phyloP scores from a whole-genome alignment of 2,329 filamentous ascomycete species.

The Aspergillus aculeatus region DNA sequence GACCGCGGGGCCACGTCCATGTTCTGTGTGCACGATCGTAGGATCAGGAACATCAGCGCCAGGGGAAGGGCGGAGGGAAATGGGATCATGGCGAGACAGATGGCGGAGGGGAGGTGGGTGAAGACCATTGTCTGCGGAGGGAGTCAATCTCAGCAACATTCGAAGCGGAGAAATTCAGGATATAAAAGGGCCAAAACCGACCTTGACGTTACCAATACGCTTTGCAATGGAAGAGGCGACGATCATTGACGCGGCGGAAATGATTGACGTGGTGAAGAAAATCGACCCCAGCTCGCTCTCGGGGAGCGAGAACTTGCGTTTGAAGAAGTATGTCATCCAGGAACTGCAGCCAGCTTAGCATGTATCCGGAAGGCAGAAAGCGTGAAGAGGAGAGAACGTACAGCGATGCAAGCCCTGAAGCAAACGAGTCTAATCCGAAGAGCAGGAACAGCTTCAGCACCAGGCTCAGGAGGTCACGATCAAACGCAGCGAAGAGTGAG shows the following conservation, averaged over 20 bases:
- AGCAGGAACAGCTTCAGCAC: slow-evolving; percentile 60
- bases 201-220: slow-evolving; percentile 56
- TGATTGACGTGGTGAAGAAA: slow-evolving; percentile 50
- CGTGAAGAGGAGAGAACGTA: slow-evolving; percentile 38
- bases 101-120: slow-evolving; percentile 67
- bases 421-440: slow-evolving; percentile 68
- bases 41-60: slow-evolving; percentile 60
- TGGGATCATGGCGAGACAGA: slow-evolving; percentile 64
- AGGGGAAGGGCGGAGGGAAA: slow-evolving; percentile 54
- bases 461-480: slow-evolving; percentile 42
- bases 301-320: slow-evolving; percentile 53
- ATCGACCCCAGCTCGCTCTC: slow-evolving; percentile 55
- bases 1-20: slow-evolving; percentile 72
- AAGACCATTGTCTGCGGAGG: slow-evolving; percentile 66
- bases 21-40: slow-evolving; percentile 61
- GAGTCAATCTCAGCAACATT: neutral
- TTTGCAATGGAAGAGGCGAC: slow-evolving; percentile 64
- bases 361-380: slow-evolving; percentile 7
- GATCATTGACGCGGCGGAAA: slow-evolving; percentile 45
- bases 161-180: neutral
- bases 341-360: slow-evolving; percentile 30
- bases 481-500: slow-evolving; percentile 57
- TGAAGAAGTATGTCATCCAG: slow-evolving; percentile 59
- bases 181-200: slow-evolving; percentile 15
- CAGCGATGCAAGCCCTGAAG: slow-evolving; percentile 66